Conservation (phyloP, 2,329 filamentous ascomycete species). For the Cryphonectria japonica region DNA sequence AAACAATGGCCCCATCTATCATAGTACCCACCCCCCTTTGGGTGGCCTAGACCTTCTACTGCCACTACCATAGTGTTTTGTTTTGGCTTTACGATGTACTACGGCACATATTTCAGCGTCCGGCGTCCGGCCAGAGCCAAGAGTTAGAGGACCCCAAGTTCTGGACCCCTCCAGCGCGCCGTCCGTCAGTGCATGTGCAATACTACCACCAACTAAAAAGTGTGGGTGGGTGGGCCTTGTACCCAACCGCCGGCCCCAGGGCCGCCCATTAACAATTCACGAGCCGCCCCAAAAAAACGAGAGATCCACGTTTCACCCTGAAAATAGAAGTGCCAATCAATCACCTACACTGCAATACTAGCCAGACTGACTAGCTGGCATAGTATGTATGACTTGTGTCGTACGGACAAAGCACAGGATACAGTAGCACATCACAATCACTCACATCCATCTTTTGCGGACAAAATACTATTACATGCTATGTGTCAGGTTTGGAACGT, state of each 20-base stretch:
- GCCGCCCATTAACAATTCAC: slow-evolving; percentile 15
- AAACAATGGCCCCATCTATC: background rate
- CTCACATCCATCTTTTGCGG: background rate
- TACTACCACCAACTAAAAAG: background rate
- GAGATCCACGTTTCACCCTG: slow-evolving; percentile 30
- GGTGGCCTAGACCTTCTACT: background rate
- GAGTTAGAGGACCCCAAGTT: background rate
- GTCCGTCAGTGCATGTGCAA: background rate
- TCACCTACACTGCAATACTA: background rate
- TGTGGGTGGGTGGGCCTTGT: slow-evolving; percentile 2
- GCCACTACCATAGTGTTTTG: background rate
- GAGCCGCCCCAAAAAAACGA: slow-evolving; percentile 23
- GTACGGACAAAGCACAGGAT: background rate
- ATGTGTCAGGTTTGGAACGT: background rate
- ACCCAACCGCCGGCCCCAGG: slow-evolving; percentile 12
- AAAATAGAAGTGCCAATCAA: slow-evolving; percentile 26
- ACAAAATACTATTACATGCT: background rate
- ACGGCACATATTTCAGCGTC: background rate
- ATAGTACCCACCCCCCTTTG: background rate
- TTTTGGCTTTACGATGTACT: background rate
- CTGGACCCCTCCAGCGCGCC: background rate
- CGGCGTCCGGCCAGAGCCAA: background rate
- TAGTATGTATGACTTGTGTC: background rate
- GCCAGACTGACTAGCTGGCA: background rate
- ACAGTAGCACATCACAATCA: background rate